Evolutionary conservation across 305 asterid genomes (phyloP).

Genomic region (Plantago coronopus): DNA sequence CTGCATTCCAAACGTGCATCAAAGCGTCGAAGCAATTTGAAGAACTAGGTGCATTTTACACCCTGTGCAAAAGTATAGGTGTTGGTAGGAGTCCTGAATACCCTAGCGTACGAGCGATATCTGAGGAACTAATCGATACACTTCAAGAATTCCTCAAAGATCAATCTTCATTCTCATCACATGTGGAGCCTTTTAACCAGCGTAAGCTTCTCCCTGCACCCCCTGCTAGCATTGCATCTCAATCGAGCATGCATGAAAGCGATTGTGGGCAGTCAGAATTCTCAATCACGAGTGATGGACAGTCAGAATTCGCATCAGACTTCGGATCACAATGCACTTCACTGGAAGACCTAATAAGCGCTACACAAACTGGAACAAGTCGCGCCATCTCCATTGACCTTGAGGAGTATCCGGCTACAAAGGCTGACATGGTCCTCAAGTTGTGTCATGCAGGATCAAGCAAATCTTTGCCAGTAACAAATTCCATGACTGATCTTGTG

Average conservation of each 20-base stretch:
- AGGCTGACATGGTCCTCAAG: too few species aligned
- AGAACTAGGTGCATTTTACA: slow-evolving; percentile 62
- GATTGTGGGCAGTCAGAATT: slow-evolving; percentile 44
- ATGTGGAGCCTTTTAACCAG: slow-evolving; percentile 27
- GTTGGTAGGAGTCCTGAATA: slow-evolving; percentile 68
- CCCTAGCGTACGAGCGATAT: slow-evolving; percentile 57
- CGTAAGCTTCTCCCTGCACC: slow-evolving; percentile 20
- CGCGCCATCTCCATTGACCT: slow-evolving; percentile 68
- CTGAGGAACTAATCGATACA: slow-evolving; percentile 67
- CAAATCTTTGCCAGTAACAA: slow-evolving; percentile 52
- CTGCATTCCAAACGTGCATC: slow-evolving; percentile 61
- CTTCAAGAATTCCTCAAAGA: slow-evolving; percentile 72
- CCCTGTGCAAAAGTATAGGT: slow-evolving; percentile 52
- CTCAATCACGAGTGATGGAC: slow-evolving; percentile 39
- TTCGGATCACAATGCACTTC: slow-evolving; percentile 53
- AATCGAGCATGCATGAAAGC: slow-evolving; percentile 27
- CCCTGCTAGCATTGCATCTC: slow-evolving; percentile 8
- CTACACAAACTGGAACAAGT: slow-evolving; percentile 41
- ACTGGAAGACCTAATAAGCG: slow-evolving; percentile 65
- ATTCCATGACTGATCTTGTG: slow-evolving; percentile 53
- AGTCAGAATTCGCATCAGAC: slow-evolving; percentile 38
- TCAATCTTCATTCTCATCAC: slow-evolving; percentile 57
- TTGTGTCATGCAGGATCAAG: too few species aligned
- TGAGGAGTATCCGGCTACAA: slow-evolving; percentile 48
- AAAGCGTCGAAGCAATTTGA: slow-evolving; percentile 71